Percentiles rank a stretch among this genome's conserved stretches.
These are phyloP conservation scores for Rhodotorula paludigena DNA, from an alignment of 768 basidiomycete species.

Conservation along the genomic window DNA sequence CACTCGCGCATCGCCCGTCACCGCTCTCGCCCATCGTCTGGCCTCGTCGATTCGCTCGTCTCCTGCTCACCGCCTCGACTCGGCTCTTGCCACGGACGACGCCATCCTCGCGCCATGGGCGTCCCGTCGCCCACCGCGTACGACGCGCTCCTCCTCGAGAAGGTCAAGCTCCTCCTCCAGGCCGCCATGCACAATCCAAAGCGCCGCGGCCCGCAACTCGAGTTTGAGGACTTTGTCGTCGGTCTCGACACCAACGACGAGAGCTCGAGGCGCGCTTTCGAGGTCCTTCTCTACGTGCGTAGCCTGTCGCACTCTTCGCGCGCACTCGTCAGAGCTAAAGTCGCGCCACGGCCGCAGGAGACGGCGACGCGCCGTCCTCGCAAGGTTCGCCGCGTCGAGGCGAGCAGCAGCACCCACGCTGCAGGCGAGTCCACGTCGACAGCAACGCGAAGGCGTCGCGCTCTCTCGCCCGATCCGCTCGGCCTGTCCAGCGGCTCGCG, in stretches of 20 bases:
- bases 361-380: background rate
- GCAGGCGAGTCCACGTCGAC: background rate
- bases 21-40: no score
- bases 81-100: background rate
- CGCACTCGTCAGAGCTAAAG: background rate
- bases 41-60: no score
- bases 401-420: no score
- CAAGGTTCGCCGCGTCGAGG: background rate
- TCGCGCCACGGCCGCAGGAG: background rate
- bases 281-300: constrained; percentile 18
- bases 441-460: no score
- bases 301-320: background rate
- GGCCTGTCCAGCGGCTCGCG: no score
- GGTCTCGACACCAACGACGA: constrained; percentile 14
- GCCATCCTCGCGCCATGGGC: constrained; percentile 17
- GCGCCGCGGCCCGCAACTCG: background rate
- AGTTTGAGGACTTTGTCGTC: constrained; percentile 20
- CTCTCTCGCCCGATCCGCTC: no score
- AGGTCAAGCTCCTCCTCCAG: constrained; percentile 21
- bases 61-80: background rate
- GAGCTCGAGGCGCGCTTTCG: background rate
- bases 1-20: no score
- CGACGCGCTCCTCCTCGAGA: constrained; percentile 22
- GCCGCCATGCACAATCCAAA: constrained; percentile 8
- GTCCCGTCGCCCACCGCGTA: constrained; percentile 15